phyloP scores from a whole-genome alignment of 2,329 filamentous ascomycete genomes.

The Pseudogymnoascus sp. region DNA sequence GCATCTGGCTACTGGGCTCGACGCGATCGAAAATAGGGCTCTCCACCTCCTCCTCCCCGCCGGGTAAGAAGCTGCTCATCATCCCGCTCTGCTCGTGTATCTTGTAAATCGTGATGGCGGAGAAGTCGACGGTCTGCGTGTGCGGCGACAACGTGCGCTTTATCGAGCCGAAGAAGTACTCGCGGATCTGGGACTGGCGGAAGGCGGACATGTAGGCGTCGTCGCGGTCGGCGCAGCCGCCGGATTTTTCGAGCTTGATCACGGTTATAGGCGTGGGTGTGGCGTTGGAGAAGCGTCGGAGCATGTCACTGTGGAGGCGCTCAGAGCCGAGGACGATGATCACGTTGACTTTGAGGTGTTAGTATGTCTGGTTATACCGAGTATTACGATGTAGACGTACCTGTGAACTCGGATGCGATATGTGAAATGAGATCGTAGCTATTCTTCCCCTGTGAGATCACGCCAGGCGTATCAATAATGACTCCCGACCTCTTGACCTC shows the following conservation, averaged over 20 bases:
- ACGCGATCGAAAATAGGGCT: conserved; percentile 52
- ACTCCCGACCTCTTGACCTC: conserved; percentile 67
- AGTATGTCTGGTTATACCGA: no score
- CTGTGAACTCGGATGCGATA: conserved; percentile 63
- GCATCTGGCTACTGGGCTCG: conserved; percentile 58
- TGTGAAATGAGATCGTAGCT: conserved; percentile 75
- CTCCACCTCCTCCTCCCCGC: conserved; percentile 25
- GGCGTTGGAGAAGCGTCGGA: conserved; percentile 55
- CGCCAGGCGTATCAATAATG: conserved; percentile 75
- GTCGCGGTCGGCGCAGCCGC: conserved; percentile 74
- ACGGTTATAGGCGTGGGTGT: conserved; percentile 65
- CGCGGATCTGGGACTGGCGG: conserved; percentile 71
- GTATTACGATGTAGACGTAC: no score
- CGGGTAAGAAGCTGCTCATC: conserved; percentile 29
- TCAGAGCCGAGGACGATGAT: conserved; percentile 78
- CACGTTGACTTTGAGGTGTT: conserved; percentile 53
- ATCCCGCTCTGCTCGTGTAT: conserved; percentile 41
- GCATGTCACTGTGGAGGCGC: conserved; percentile 66
- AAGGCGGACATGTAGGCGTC: conserved; percentile 65
- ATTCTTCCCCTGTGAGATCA: conserved; percentile 57
- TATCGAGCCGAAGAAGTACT: conserved; percentile 88
- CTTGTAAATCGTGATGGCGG: conserved; percentile 66
- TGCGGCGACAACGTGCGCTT: conserved; percentile 76
- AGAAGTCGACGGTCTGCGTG: conserved; percentile 76
- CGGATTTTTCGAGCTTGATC: conserved; percentile 74